Base-by-base conservation (phyloP, 345 rosid genomes). In the Eucalyptus regnans region DNA sequence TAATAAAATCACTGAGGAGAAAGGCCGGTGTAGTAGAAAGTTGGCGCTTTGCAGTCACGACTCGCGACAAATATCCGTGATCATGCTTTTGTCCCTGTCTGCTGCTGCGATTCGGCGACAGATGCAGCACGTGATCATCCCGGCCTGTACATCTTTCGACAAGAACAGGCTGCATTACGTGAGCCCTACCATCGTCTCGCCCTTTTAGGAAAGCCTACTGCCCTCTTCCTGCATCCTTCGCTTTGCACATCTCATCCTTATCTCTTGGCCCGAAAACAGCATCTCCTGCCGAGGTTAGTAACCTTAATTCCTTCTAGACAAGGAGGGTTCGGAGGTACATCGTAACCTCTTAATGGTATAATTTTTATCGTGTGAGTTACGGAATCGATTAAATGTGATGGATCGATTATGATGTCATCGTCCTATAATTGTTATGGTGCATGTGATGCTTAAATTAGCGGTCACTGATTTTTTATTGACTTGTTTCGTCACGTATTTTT, bases 371-470 rank as follows among this genome's bases (percentile, higher is more conserved):
- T 29, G 17, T 29, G 17, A n/a, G 33, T 29, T n/a, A 13, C 17
- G 33, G 31, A 18, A 29, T 8, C 16, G 0, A 13, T 7, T 17
- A 5, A 62, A 62, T 29, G 16, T 62, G 15, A 62, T 14, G 0
- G 16, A 27, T 13, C 0, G 1, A 29, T 1, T 29, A 29, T 7
- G 8, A 0, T 62, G 16, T 29, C 33, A n/a, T 1, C 9, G 1
- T 29, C 71, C 15, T 27, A 29, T 29, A 29, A n/a, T 6, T 62
- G 4, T 29, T 29, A 12, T 27, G 15, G 4, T 27, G 31, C 68
- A 27, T 27, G 31, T 4, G 18, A 14, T 33, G 9, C 76, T 64
- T 12, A 14, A n/a, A 64, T n/a, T n/a, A 4, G 76, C 20, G 14
- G 2, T n/a, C 9, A 12, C 76, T 2, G 10, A 14, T 4, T 64